phyloP scores from a whole-genome alignment of 257 asterid genomes.

The Penstemon newberryi region DNA sequence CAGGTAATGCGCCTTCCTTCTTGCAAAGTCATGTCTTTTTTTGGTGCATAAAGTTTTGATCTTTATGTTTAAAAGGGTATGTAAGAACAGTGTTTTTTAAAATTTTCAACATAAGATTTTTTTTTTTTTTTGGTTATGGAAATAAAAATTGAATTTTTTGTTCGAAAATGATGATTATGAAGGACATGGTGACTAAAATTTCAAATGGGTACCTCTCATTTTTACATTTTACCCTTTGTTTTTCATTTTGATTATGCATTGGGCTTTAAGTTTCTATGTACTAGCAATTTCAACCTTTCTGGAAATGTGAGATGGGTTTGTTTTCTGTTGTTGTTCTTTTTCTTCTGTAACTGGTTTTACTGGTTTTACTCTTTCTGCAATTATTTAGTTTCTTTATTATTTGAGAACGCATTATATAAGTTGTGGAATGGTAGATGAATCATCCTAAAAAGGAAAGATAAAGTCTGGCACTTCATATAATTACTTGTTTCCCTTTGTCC shows the following conservation, averaged over 20 bases:
- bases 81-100: constrained; percentile 27
- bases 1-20: constrained; percentile 44
- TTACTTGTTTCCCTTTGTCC: constrained; percentile 1
- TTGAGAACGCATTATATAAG: constrained; percentile 37
- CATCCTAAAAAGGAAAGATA: constrained; percentile 21
- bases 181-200: constrained; percentile 27
- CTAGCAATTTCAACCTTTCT: constrained; percentile 14
- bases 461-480: not conserved
- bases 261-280: constrained; percentile 19
- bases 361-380: constrained; percentile 26
- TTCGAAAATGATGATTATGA: constrained; percentile 22
- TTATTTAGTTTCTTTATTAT: not conserved
- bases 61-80: constrained; percentile 5
- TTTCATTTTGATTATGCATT: constrained; percentile 22
- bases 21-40: constrained; percentile 30
- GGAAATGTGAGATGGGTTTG: constrained; percentile 40
- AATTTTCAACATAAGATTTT: constrained; percentile 32
- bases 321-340: constrained; percentile 32
- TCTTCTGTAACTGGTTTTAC: not conserved
- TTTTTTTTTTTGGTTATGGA: constrained; percentile 12
- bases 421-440: constrained; percentile 36
- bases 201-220: constrained; percentile 30
- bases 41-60: constrained; percentile 15
- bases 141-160: constrained; percentile 31
- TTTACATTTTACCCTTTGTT: constrained; percentile 21